phyloP scores from a whole-genome alignment of 805 yeast genomes.

The Saccharomycodes ludwigii region DNA sequence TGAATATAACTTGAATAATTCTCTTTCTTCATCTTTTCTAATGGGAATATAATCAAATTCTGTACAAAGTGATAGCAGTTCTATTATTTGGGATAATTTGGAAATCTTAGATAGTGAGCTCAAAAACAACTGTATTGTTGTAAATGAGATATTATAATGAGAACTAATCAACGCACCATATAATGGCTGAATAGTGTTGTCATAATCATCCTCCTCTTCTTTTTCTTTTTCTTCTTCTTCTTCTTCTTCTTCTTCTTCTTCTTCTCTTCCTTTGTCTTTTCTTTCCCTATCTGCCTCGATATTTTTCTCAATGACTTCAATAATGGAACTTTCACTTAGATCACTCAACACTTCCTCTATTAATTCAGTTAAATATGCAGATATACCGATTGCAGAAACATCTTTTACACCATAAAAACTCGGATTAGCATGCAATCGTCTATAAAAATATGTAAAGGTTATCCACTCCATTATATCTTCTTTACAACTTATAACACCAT shows the following conservation, averaged over 20 bases:
- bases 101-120: slow-evolving; percentile 40
- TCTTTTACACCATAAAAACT: slow-evolving; percentile 75
- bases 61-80: slow-evolving; percentile 49
- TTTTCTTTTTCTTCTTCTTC: slow-evolving; percentile 25
- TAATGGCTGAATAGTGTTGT: slow-evolving; percentile 16
- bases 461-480: slow-evolving; percentile 90
- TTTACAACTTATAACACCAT: slow-evolving; percentile 45
- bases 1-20: slow-evolving; percentile 39
- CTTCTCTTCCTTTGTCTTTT: slow-evolving; percentile 18
- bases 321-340: slow-evolving; percentile 43
- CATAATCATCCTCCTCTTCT: slow-evolving; percentile 16
- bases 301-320: slow-evolving; percentile 43
- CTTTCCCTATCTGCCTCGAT: slow-evolving; percentile 24
- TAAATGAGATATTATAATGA: slow-evolving; percentile 52
- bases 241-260: slow-evolving; percentile 21
- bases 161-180: slow-evolving; percentile 65
- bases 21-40: slow-evolving; percentile 43
- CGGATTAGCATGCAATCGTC: slow-evolving; percentile 74
- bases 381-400: slow-evolving; percentile 51
- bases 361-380: slow-evolving; percentile 72
- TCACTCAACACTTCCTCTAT: slow-evolving; percentile 63
- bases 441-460: slow-evolving; percentile 70
- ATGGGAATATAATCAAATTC: slow-evolving; percentile 65
- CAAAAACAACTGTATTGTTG: slow-evolving; percentile 52
- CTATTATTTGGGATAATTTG: slow-evolving; percentile 49